A percentile compares a stretch with the other conserved stretches of the same genome.
phyloP scores from a whole-genome alignment of 1,139 yeast genomes.

The Diutina ranongensis region DNA sequence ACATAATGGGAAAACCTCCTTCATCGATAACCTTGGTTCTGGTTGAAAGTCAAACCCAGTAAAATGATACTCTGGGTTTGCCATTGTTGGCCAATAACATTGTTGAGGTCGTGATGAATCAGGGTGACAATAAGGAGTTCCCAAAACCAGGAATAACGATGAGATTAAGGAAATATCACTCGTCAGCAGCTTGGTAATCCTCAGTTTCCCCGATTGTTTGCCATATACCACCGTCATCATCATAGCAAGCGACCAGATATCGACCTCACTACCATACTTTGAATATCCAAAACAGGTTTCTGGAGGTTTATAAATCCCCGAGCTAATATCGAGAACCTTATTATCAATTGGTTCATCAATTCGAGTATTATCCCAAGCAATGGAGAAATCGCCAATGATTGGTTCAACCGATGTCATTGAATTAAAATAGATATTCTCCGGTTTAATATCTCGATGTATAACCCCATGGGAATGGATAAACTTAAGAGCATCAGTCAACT shows the following conservation, averaged over 20 bases:
- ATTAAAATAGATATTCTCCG: constrained; percentile 48
- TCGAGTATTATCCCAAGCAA: constrained; percentile 31
- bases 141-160: constrained; percentile 52
- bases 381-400: constrained; percentile 70
- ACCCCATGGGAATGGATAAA: constrained; percentile 45
- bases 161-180: constrained; percentile 60
- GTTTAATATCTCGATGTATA: constrained; percentile 87
- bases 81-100: constrained; percentile 29
- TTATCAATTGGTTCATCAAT: constrained; percentile 29
- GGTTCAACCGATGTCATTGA: constrained; percentile 18
- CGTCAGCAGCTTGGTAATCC: constrained; percentile 19
- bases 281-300: constrained; percentile 66
- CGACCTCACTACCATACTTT: constrained; percentile 52
- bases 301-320: constrained; percentile 75
- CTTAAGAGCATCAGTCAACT: constrained; percentile 36
- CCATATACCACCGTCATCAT: constrained; percentile 49
- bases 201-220: constrained; percentile 26
- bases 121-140: constrained; percentile 43
- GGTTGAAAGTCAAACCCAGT: constrained; percentile 17
- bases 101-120: constrained; percentile 6
- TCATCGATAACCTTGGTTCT: constrained; percentile 11
- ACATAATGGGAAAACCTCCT: constrained; percentile 20
- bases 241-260: constrained; percentile 76
- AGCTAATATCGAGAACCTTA: constrained; percentile 63
- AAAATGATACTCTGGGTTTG: constrained; percentile 21